These are phyloP conservation scores for Phialocephala sp. DNA, from an alignment of 2,329 filamentous ascomycete genomes.

Conservation along the genomic window DNA sequence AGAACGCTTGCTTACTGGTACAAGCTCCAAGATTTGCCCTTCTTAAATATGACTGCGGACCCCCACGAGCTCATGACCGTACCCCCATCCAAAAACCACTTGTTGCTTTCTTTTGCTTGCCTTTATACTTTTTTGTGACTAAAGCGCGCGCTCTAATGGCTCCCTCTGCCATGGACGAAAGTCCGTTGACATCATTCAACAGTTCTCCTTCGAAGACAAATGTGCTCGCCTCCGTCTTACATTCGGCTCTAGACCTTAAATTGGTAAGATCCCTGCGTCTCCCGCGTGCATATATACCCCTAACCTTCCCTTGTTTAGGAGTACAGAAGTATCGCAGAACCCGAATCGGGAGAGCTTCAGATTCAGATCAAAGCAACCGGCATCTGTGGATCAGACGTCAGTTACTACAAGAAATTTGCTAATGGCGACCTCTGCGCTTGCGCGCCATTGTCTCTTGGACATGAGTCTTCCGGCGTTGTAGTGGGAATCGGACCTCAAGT, in stretches of 20 bases:
- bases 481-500: constrained; percentile 60
- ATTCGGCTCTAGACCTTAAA: constrained; percentile 62
- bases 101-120: constrained; percentile 16
- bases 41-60: background rate
- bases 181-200: constrained; percentile 16
- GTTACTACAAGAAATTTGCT: constrained; percentile 75
- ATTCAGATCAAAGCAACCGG: constrained; percentile 69
- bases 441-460: constrained; percentile 68
- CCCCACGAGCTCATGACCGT: background rate
- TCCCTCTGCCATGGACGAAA: constrained; percentile 24
- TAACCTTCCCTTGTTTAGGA: constrained; percentile 49
- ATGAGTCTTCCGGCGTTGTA: constrained; percentile 65
- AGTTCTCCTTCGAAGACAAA: constrained; percentile 18
- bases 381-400: constrained; percentile 73
- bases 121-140: constrained; percentile 13
- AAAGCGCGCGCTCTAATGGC: constrained; percentile 19
- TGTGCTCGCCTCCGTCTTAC: constrained; percentile 43
- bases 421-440: constrained; percentile 73
- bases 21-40: background rate
- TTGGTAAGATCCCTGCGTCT: constrained; percentile 51
- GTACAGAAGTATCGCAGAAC: constrained; percentile 50
- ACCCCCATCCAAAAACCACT: constrained; percentile 16
- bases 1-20: constrained; percentile 23
- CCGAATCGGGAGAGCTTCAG: constrained; percentile 61
- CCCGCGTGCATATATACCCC: constrained; percentile 17